These are phyloP conservation scores for Cyathus striatus DNA, from an alignment of 768 basidiomycete genomes.

Conservation along the genomic window DNA sequence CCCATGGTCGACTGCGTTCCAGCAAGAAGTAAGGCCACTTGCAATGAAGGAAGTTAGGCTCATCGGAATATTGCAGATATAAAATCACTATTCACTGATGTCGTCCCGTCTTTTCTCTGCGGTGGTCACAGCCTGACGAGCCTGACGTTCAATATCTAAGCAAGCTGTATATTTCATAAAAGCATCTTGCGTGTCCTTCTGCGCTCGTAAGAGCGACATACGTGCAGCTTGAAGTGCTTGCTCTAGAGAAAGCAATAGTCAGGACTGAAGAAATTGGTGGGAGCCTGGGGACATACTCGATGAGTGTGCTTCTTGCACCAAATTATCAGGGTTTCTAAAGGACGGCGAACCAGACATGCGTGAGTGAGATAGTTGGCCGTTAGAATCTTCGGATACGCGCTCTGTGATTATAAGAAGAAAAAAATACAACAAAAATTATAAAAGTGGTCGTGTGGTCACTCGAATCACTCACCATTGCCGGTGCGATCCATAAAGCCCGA, in stretches of 20 bases:
- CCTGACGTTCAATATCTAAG: slow-evolving; percentile 63
- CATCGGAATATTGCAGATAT: slow-evolving; percentile 5
- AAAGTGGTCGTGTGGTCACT: slow-evolving; percentile 5
- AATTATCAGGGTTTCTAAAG: slow-evolving; percentile 43
- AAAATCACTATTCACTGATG: slow-evolving; percentile 34
- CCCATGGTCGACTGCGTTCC: slow-evolving; percentile 34
- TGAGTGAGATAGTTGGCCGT: slow-evolving; percentile 27
- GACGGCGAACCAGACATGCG: slow-evolving; percentile 49
- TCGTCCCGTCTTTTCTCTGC: slow-evolving; percentile 72
- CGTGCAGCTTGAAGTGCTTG: slow-evolving; percentile 62
- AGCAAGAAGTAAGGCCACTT: slow-evolving; percentile 43
- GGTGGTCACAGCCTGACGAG: slow-evolving; percentile 54
- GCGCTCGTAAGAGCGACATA: slow-evolving; percentile 53
- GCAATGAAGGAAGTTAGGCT: slow-evolving; percentile 9
- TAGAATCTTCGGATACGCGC: slow-evolving; percentile 31
- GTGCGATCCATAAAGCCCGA: slow-evolving; percentile 29
- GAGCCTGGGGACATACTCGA: slow-evolving; percentile 42
- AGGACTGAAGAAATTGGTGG: slow-evolving; percentile 6
- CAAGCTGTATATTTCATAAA: slow-evolving; percentile 66
- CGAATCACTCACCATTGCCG: slow-evolving; percentile 21
- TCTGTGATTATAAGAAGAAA: slow-evolving; percentile 14
- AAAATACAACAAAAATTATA: neutral
- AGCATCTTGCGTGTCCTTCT: slow-evolving; percentile 68
- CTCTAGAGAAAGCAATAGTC: slow-evolving; percentile 30
- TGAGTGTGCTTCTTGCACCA: slow-evolving; percentile 51